These are phyloP conservation scores for Articulospora tetracladia DNA, from an alignment of 495 filamentous ascomycete species.

Conservation along the genomic window DNA sequence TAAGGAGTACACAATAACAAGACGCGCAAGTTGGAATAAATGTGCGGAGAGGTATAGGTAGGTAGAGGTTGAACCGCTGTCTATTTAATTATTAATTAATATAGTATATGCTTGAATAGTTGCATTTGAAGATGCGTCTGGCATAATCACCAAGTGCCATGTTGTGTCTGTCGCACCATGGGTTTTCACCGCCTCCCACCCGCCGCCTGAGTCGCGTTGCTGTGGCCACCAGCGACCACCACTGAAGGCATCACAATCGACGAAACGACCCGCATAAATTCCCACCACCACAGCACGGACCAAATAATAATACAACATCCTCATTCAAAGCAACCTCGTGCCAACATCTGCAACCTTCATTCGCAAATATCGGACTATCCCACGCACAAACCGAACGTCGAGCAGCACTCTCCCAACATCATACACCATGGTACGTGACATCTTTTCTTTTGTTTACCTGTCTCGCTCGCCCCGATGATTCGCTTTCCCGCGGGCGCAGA, in stretches of 20 bases:
- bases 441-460: not conserved
- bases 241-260: not conserved
- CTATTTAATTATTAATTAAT: too few species aligned
- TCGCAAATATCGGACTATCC: not conserved
- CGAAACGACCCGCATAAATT: not conserved
- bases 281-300: constrained; percentile 14
- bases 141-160: not conserved
- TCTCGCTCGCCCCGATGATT: too few species aligned
- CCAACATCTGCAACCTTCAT: not conserved
- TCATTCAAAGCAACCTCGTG: not conserved
- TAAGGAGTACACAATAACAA: too few species aligned
- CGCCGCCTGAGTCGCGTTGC: constrained; percentile 9
- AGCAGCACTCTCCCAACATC: not conserved
- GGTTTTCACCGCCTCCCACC: too few species aligned
- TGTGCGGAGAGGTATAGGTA: too few species aligned
- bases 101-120: too few species aligned
- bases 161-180: too few species aligned
- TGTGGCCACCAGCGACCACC: constrained; percentile 6
- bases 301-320: not conserved
- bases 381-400: not conserved
- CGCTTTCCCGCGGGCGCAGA: too few species aligned
- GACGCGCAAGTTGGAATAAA: too few species aligned
- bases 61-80: too few species aligned
- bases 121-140: too few species aligned
- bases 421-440: constrained; percentile 6